Evolutionary conservation across 2,329 filamentous ascomycete species (phyloP), one percentile per base, ranked within the genome.

Genomic region (Monilinia fructicola): DNA sequence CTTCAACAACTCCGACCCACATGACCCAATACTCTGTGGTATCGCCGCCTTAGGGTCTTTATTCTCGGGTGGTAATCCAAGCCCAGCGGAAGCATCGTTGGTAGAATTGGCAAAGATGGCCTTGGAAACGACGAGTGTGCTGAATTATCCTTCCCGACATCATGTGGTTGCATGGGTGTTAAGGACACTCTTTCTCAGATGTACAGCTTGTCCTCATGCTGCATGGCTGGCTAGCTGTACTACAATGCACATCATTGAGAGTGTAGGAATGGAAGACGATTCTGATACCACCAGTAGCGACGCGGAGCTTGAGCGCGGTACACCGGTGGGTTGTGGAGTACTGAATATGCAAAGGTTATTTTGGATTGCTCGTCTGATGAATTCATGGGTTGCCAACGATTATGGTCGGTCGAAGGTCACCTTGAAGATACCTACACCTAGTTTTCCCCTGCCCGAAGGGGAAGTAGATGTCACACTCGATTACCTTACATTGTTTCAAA

Each of bases 11-110:
- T 59, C 40, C 0, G 63, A 65, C 42, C 63, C 63, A 4, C 63
- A 65, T 42, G 77, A 78, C 56, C 76, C 76, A 5, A 63, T 76
- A 7, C 70, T 77, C 3, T 74, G 74, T 60, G 75, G 76, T 10
- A 71, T 78, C 3, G 67, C 77, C 31, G 75, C 73, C 5, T 62
- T 78, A 12, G 76, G 76, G 18, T 78, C 76, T n/a, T 70, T 76
- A 14, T 79, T 78, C 56, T 74, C 71, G 1, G 62, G 73, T 14
- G 66, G 65, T 9, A 62, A 70, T 54, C 71, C 71, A 21, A 63
- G 44, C 28, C 54, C 64, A 6, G 58, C 65, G 1, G 78, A 79
- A 67, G 70, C 68, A 44, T 69, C 74, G 55, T 69, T 76, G 9
- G 67, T 71, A 14, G 68, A 70, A 35, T 67, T 73, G 23, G 74